Conservation (phyloP, 805 yeast species). For the Wickerhamomyces tratensis region DNA sequence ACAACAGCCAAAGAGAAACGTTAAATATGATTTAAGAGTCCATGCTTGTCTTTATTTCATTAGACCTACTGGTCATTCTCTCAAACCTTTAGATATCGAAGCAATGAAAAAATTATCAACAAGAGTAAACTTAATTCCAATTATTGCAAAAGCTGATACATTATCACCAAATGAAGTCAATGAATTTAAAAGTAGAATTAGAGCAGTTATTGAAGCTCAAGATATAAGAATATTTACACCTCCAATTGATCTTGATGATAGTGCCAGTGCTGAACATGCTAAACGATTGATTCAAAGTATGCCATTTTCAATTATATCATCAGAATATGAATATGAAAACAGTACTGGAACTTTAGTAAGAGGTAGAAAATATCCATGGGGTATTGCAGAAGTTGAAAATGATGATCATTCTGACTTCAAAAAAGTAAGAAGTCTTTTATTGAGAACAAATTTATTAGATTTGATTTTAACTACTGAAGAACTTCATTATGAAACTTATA, state of each 20-base stretch:
- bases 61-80: slow-evolving; percentile 83
- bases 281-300: slow-evolving; percentile 71
- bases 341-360: slow-evolving; percentile 54
- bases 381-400: slow-evolving; percentile 79
- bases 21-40: slow-evolving; percentile 72
- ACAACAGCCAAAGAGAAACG: slow-evolving; percentile 72
- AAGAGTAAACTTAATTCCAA: slow-evolving; percentile 81
- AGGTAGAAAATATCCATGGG: slow-evolving; percentile 90
- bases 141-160: slow-evolving; percentile 85
- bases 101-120: slow-evolving; percentile 76
- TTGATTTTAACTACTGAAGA: slow-evolving; percentile 73
- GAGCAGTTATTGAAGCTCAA: slow-evolving; percentile 77
- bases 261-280: slow-evolving; percentile 70
- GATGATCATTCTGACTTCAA: slow-evolving; percentile 81
- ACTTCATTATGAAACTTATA: slow-evolving; percentile 69
- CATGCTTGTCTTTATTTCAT: slow-evolving; percentile 87
- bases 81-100: slow-evolving; percentile 81
- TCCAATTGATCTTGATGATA: slow-evolving; percentile 67
- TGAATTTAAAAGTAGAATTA: slow-evolving; percentile 62
- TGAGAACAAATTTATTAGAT: slow-evolving; percentile 80
- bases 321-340: slow-evolving; percentile 61
- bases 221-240: slow-evolving; percentile 79
- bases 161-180: slow-evolving; percentile 62
- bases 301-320: slow-evolving; percentile 82
- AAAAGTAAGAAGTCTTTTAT: slow-evolving; percentile 64